These are phyloP conservation scores for Candida silvicultrix DNA, from an alignment of 805 yeast genomes.

Conservation along the genomic window DNA sequence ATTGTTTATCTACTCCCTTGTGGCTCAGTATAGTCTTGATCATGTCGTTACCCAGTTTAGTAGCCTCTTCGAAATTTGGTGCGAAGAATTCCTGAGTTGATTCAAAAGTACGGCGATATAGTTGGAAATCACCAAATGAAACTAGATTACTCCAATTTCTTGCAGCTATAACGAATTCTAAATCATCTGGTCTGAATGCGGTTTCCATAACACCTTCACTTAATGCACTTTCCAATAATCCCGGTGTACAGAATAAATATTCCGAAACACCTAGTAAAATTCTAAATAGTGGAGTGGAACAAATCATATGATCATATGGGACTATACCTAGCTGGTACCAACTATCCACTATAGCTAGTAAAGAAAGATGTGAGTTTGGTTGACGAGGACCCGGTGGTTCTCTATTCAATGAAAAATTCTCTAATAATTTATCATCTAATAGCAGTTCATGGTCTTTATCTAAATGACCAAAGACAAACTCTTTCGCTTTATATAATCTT, in stretches of 20 bases:
- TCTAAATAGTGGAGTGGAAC: constrained; percentile 89
- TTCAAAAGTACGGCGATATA: constrained; percentile 69
- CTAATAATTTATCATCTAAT: constrained; percentile 72
- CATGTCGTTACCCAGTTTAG: constrained; percentile 88
- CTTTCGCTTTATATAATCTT: constrained; percentile 61
- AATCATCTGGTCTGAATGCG: constrained; percentile 79
- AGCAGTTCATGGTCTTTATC: constrained; percentile 49
- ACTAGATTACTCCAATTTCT: constrained; percentile 82
- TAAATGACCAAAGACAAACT: constrained; percentile 69
- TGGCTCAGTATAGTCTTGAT: constrained; percentile 62
- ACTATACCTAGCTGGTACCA: constrained; percentile 83
- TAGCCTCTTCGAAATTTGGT: constrained; percentile 87
- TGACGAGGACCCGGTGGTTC: constrained; percentile 58
- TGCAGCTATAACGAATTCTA: constrained; percentile 90
- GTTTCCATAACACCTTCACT: constrained; percentile 61
- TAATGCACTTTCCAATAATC: constrained; percentile 73
- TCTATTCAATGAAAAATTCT: constrained; percentile 69
- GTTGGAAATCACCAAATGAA: constrained; percentile 62
- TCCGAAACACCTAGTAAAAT: constrained; percentile 93
- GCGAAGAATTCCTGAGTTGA: constrained; percentile 76
- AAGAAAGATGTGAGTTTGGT: constrained; percentile 86
- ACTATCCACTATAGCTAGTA: constrained; percentile 87
- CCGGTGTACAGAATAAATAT: constrained; percentile 80
- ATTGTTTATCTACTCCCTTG: constrained; percentile 2
- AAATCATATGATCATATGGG: constrained; percentile 95